These are phyloP conservation scores for Penicillium sp. DNA, from an alignment of 2,329 filamentous ascomycete species.

Conservation along the genomic window DNA sequence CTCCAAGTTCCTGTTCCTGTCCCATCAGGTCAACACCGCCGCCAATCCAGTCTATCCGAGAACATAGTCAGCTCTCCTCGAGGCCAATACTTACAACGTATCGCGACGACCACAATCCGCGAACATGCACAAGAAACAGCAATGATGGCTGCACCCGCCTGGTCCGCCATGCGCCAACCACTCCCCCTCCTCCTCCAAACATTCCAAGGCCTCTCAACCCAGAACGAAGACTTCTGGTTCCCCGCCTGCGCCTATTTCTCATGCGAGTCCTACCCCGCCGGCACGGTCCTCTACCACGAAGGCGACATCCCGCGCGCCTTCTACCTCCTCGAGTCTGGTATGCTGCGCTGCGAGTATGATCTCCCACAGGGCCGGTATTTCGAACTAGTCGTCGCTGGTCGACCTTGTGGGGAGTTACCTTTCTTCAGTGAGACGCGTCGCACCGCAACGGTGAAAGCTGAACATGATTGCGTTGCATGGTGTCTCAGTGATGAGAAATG, in stretches of 20 bases:
- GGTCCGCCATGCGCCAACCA: constrained; percentile 84
- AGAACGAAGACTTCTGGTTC: constrained; percentile 96
- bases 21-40: neutral
- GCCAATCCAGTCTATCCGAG: constrained; percentile 43
- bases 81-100: constrained; percentile 68
- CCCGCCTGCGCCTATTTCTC: constrained; percentile 70
- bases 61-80: constrained; percentile 69
- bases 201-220: constrained; percentile 80
- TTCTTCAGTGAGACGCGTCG: constrained; percentile 90
- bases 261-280: constrained; percentile 62
- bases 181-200: constrained; percentile 88
- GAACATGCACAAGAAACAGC: constrained; percentile 53
- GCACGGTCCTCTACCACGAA: constrained; percentile 69
- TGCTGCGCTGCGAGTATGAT: constrained; percentile 84
- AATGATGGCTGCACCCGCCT: constrained; percentile 57
- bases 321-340: constrained; percentile 84
- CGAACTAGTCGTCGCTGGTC: constrained; percentile 89
- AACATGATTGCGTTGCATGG: constrained; percentile 80
- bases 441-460: constrained; percentile 80
- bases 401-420: constrained; percentile 90
- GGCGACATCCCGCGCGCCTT: constrained; percentile 77
- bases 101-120: constrained; percentile 69
- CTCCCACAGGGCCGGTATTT: constrained; percentile 83
- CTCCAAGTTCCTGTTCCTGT: constrained; percentile 29
- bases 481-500: constrained; percentile 68